Base-by-base conservation (phyloP, 371 early-diverging fungal genomes). In the Rhizopus delemar region DNA sequence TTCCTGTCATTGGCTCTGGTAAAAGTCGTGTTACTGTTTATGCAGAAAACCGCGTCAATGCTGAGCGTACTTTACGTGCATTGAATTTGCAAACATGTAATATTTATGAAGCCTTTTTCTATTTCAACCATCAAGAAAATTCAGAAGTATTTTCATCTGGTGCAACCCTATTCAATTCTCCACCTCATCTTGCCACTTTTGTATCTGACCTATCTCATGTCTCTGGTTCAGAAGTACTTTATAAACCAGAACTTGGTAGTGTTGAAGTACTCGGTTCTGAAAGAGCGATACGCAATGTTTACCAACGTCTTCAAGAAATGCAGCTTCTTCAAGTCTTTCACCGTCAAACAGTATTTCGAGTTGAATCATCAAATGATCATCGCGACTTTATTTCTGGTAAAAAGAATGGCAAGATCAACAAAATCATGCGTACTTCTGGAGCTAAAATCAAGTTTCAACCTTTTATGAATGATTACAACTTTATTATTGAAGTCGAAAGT, bases 361-460 rank as follows among this genome's bases (percentile, higher is more conserved):
- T 93, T 8, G 93, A 92, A 53, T 71, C 92, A 39, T 83, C 90
- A 36, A 80, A 83, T n/a, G 93, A 92, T 59, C 91, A 93, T 60
- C 86, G 87, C 12, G 95, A 95, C 49, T 96, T 95, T 60, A 90
- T 96, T 32, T 90, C 87, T 50, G 97, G 97, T 57, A 96, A 96
- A 78, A 95, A 95, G 81, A 91, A 89, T 64, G 97, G 97, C 48
- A 96, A 96, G 68, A 90, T 94, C 67, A 93, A 90, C 77, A 89
- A 91, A 59, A 93, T 95, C 56, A 83, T 86, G 69, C 90, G 89
- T 69, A 77, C 84, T 0, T 85, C 90, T 5, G 86, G 86, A 3
- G 86, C 79, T 41, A 76, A 75, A 53, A 81, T 84, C 53, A 55
- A 71, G 46, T 75, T 79, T 58, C 67, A 69, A 29, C 55, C 66